phyloP scores from a whole-genome alignment of 371 early-diverging fungal genomes.

The Mortierella sp. region DNA sequence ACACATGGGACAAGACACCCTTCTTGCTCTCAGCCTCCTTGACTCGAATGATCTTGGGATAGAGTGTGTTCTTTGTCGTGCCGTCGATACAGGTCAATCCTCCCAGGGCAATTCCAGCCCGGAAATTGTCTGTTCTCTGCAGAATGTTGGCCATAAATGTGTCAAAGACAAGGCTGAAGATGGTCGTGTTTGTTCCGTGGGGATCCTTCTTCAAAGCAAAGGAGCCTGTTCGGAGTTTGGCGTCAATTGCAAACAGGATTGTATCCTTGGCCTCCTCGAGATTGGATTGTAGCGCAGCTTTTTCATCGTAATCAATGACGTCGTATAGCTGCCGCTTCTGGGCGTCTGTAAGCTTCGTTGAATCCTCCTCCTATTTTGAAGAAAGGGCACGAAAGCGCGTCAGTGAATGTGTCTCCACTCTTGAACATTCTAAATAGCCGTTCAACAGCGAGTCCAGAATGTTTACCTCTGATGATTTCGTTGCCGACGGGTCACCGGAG shows the following conservation, averaged over 20 bases:
- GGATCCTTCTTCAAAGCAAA: constrained; percentile 82
- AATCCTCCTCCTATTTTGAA: constrained; percentile 50
- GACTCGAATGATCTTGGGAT: constrained; percentile 87
- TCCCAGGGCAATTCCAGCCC: constrained; percentile 79
- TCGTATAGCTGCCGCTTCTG: constrained; percentile 91
- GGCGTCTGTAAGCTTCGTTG: constrained; percentile 72
- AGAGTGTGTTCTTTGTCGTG: constrained; percentile 77
- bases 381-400: constrained; percentile 5
- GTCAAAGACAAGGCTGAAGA: constrained; percentile 78
- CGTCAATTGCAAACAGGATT: constrained; percentile 74
- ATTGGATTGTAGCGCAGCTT: constrained; percentile 69
- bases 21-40: constrained; percentile 67
- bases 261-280: constrained; percentile 87
- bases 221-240: constrained; percentile 86
- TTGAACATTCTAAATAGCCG: no score
- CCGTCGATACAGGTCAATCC: constrained; percentile 87
- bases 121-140: constrained; percentile 77
- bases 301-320: constrained; percentile 95
- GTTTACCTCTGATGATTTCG: constrained; percentile 24
- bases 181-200: constrained; percentile 62
- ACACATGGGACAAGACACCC: constrained; percentile 31
- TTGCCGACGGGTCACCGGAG: constrained; percentile 9
- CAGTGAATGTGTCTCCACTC: no score
- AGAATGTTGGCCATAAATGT: constrained; percentile 67
- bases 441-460: no score